Evolutionary conservation across 352 stramenopile species (phyloP), one percentile per base, ranked within the genome.

Genomic region (Aphanomyces cochlioides): DNA sequence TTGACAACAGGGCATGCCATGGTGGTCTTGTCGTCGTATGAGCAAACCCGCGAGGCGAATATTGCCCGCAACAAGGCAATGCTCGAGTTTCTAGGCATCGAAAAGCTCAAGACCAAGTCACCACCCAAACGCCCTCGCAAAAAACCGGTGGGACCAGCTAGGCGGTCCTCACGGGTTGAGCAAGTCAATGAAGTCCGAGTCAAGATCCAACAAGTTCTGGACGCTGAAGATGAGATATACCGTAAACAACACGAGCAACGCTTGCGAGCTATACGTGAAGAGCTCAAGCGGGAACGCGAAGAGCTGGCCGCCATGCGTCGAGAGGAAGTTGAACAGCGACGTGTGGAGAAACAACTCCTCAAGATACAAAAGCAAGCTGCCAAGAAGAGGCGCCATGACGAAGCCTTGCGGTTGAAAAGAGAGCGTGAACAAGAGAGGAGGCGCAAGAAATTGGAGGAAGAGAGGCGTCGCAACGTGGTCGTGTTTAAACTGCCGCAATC

Each of bases 11-110:
- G 54, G n/a, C 54, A 13, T 13, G 37, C 50, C 43, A 50, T 50
- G 43, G 50, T 37, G 50, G 37, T 61, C 28, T 40, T 69, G 40
- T 56, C 38, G 34, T 34, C 63, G 34, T 69, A 69, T 36, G 63
- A 69, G 37, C 15, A 59, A 54, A 47, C 15, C 34, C 63, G 63
- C 5, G 15, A 10, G 13, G 63, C 63, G 15, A 47, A 53, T 37
- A 69, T 69, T 36, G 63, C 63, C 13, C 47, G 63, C 15, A 69
- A 69, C 63, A 69, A 69, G n/a, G 41, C 12, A 12, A 69, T 69
- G 63, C 63, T 69, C 3, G 34, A 34, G 5, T 69, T 47, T 6
- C 38, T 69, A 21, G 63, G 63, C 39, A 69, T 69, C 17, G 63
- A 69, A 19, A 69, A 69, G 63, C 6, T 13, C n/a, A 37, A 21